Percentiles rank a stretch among this genome's conserved stretches.
Conservation (phyloP, 1,139 yeast genomes). For the Diutina siamensis region DNA sequence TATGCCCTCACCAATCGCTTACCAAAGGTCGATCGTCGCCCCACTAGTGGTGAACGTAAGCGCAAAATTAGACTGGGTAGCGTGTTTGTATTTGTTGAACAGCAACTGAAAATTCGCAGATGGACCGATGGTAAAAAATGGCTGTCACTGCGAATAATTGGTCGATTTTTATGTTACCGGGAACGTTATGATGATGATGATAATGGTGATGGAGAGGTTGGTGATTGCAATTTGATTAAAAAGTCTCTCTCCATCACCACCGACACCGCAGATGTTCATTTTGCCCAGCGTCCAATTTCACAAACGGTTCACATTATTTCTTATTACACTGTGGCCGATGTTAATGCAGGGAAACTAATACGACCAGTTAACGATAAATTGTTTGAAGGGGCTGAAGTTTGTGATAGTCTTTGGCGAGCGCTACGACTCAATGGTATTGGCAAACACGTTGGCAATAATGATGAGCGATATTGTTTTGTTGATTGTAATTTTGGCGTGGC, state of each 20-base stretch:
- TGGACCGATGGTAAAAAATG: conserved; percentile 1
- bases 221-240: background rate
- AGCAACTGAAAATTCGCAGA: background rate
- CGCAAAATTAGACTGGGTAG: background rate
- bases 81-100: conserved; percentile 3
- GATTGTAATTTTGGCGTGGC: too few species aligned
- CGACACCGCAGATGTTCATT: too few species aligned
- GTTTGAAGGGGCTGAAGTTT: background rate
- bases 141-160: conserved; percentile 3
- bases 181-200: too few species aligned
- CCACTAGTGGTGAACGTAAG: background rate
- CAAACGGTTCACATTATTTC: background rate
- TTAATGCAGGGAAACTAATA: background rate
- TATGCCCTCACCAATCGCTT: background rate
- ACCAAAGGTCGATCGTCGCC: background rate
- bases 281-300: too few species aligned
- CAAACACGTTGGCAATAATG: background rate
- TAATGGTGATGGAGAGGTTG: background rate
- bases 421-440: too few species aligned
- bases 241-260: background rate
- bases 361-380: background rate
- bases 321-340: background rate
- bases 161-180: background rate
- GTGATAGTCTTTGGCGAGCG: too few species aligned
- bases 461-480: too few species aligned